Evolutionary conservation across 768 basidiomycete genomes (phyloP).

Genomic region (Rhizopogon rudus): DNA sequence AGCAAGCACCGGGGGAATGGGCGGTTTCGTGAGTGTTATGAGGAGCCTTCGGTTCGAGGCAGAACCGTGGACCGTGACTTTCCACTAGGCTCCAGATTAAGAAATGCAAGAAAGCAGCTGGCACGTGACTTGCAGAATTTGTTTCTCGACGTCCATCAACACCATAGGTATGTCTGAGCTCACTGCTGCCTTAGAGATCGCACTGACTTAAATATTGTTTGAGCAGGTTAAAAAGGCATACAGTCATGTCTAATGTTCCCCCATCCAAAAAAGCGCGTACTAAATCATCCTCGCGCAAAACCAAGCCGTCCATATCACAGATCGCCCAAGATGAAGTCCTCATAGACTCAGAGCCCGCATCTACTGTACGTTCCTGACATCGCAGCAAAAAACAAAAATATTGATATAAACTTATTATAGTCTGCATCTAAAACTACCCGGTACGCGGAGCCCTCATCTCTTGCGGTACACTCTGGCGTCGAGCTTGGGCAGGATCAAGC

Average conservation of each 20-base stretch:
- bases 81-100: not conserved
- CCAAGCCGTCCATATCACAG: conserved; percentile 2
- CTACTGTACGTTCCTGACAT: conserved; percentile 12
- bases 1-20: not conserved
- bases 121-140: conserved; percentile 9
- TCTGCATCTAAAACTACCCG: conserved; percentile 48
- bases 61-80: no score
- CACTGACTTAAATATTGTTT: not conserved
- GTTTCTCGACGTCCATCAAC: not conserved
- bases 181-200: not conserved
- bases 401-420: conserved; percentile 22
- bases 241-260: conserved; percentile 36
- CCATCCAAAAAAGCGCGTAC: conserved; percentile 48
- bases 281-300: conserved; percentile 38
- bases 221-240: not conserved
- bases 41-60: no score
- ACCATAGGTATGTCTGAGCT: not conserved
- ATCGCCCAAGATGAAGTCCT: conserved; percentile 15
- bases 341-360: conserved; percentile 16
- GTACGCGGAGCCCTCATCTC: conserved; percentile 57
- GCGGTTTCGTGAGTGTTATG: not conserved
- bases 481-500: conserved; percentile 55
- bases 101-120: not conserved
- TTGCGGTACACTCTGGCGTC: conserved; percentile 64
- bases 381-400: not conserved